Evolutionary conservation across 345 rosid species (phyloP).

Genomic region (Erysimum cheiranthoides): DNA sequence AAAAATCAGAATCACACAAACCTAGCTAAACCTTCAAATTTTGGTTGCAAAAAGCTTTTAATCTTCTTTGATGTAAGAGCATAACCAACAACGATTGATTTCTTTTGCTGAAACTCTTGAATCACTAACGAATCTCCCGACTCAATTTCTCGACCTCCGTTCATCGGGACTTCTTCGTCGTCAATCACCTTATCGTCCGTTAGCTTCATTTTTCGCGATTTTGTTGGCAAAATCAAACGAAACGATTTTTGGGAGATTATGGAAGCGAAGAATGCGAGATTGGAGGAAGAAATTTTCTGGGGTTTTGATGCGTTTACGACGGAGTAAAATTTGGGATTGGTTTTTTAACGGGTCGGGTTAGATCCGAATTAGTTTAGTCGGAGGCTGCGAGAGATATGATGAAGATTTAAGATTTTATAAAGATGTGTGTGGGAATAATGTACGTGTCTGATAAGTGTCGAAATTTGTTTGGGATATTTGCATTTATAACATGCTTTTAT

Average conservation of each 20-base stretch:
- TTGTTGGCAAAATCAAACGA: neutral
- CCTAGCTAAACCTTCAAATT: conserved; percentile 26
- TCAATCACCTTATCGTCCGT: conserved; percentile 2
- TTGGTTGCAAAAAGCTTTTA: conserved; percentile 23
- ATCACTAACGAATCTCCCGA: neutral
- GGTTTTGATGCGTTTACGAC: conserved; percentile 2
- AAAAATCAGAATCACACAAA: conserved; percentile 12
- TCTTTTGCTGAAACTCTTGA: neutral
- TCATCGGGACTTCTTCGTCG: neutral
- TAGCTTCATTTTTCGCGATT: neutral
- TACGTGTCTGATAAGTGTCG: too few relatives aligned
- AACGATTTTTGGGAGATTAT: neutral
- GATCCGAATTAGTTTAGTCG: neutral
- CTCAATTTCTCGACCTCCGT: neutral
- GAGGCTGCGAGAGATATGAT: neutral
- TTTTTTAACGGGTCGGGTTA: neutral
- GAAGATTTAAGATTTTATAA: too few relatives aligned
- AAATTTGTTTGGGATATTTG: too few relatives aligned
- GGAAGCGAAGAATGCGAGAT: conserved; percentile 18
- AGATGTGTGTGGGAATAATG: too few relatives aligned
- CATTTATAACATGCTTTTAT: too few relatives aligned
- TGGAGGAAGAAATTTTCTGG: conserved; percentile 10
- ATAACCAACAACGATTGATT: conserved; percentile 11
- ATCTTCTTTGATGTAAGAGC: conserved; percentile 23
- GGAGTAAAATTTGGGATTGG: neutral